Base-by-base conservation (phyloP, 805 yeast species). In the Ogataea salicorniae region DNA sequence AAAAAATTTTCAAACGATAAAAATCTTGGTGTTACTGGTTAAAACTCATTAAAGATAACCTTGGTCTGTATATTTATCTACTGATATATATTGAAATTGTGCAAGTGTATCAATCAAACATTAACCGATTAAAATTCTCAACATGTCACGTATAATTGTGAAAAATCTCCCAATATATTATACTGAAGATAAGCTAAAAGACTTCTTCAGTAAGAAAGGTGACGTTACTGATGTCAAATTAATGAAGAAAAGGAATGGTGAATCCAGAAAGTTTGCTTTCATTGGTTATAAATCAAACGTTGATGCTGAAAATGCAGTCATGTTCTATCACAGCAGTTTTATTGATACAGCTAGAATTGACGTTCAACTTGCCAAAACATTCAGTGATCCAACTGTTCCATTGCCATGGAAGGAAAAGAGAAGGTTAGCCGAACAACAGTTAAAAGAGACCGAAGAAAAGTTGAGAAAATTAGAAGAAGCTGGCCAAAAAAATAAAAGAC, bases 251-350 rank as follows among this genome's bases (percentile, higher is more conserved):
- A 75, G 84, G 56, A 80, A 79, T 55, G 99, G 99, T 23, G 85
- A 84, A 59, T 86, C 96, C 9, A 80, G 99, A 67, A 75, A 95
- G 57, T 94, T 94, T 73, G 98, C 96, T 6, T 94, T 94, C 59
- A 73, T 94, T 44, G 99, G 99, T 1, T 94, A 78, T 66, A 83
- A 81, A 58, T 73, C 81, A n/a, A 72, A 68, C 17, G 74, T 69
- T 13, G 96, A 87, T 58, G 98, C 99, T 1, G 79, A 75, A 43
- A 76, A 73, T 40, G 96, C 97, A 0, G 92, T 83, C 6, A 73
- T 70, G 42, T 89, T 77, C 65, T 91, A 85, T 66, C 74, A 94
- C 67, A 74, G 77, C 7, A 79, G 95, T 1, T 94, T 81, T 63
- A 81, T 94, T 48, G 94, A 88, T 59, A 90, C 97, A 1, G 75